Conservation (phyloP, 2,329 filamentous ascomycete species). For the Xylariaceae sp. region DNA sequence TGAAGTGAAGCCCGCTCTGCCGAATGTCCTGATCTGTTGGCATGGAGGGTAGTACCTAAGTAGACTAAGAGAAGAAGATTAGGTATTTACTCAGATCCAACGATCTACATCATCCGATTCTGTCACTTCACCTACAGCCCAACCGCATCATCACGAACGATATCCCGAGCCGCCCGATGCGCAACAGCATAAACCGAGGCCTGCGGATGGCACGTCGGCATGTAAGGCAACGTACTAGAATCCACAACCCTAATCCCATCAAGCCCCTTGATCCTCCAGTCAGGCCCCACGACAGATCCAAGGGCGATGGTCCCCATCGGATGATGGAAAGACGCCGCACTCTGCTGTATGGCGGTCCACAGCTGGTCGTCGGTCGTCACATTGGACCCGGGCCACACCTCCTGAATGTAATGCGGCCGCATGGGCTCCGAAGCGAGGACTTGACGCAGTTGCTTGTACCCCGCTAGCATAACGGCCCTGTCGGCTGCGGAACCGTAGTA, state of each 20-base stretch:
- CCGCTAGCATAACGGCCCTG: slow-evolving; percentile 14
- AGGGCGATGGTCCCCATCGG: slow-evolving; percentile 20
- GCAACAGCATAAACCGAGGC: slow-evolving; percentile 17
- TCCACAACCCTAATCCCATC: slow-evolving; percentile 21
- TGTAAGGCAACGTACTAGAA: slow-evolving; percentile 14
- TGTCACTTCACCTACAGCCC: neutral
- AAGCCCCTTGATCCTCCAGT: slow-evolving; percentile 18
- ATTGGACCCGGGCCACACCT: slow-evolving; percentile 18
- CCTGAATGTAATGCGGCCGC: slow-evolving; percentile 4
- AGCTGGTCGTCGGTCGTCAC: slow-evolving; percentile 13
- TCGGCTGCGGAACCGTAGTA: slow-evolving; percentile 46
- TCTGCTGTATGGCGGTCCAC: slow-evolving; percentile 11
- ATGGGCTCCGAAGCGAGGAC: slow-evolving; percentile 12
- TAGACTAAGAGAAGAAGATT: too few species aligned
- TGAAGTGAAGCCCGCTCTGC: too few species aligned
- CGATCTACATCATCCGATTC: too few species aligned
- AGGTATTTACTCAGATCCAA: too few species aligned
- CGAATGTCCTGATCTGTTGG: too few species aligned
- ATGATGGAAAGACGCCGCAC: slow-evolving; percentile 19
- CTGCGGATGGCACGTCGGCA: slow-evolving; percentile 20
- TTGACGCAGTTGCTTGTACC: slow-evolving; percentile 13
- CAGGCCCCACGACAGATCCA: slow-evolving; percentile 16
- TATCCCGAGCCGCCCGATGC: slow-evolving; percentile 6
- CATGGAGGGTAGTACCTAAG: too few species aligned
- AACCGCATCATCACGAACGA: neutral